Evolutionary conservation across 352 stramenopile genomes (phyloP).

Genomic region (Phytophthora brassicae): DNA sequence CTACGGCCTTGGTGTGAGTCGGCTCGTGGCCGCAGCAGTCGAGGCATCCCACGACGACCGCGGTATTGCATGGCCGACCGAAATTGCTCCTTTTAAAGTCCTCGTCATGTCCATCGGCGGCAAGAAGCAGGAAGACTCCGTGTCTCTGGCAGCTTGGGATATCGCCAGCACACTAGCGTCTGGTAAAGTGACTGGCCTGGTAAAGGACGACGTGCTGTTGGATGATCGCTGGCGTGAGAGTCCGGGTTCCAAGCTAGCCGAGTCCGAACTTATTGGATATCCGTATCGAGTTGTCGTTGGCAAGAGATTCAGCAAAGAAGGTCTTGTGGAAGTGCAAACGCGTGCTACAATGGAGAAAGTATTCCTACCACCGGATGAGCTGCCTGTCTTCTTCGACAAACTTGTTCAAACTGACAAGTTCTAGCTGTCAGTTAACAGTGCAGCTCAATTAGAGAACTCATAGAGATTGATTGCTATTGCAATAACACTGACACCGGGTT

Average conservation of each 20-base stretch:
- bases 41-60: conserved; percentile 77
- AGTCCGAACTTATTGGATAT: conserved; percentile 86
- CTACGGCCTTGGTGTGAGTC: conserved; percentile 85
- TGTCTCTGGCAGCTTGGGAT: conserved; percentile 41
- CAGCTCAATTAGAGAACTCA: too few relatives aligned
- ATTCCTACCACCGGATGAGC: conserved; percentile 49
- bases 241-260: conserved; percentile 75
- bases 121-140: conserved; percentile 50
- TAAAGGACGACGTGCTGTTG: conserved; percentile 68
- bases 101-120: conserved; percentile 77
- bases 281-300: conserved; percentile 86
- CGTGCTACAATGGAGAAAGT: conserved; percentile 66
- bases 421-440: background rate
- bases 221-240: conserved; percentile 86
- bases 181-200: conserved; percentile 29
- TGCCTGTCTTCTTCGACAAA: conserved; percentile 42
- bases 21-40: conserved; percentile 78
- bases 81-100: conserved; percentile 82
- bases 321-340: conserved; percentile 74
- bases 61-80: conserved; percentile 80
- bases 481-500: too few relatives aligned
- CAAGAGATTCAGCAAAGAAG: conserved; percentile 75
- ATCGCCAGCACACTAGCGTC: conserved; percentile 62
- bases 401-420: conserved; percentile 22
- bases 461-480: too few relatives aligned